Evolutionary conservation across 768 basidiomycete species (phyloP), one percentile per base, ranked within the genome.

Genomic region (Podaxis pistillaris): DNA sequence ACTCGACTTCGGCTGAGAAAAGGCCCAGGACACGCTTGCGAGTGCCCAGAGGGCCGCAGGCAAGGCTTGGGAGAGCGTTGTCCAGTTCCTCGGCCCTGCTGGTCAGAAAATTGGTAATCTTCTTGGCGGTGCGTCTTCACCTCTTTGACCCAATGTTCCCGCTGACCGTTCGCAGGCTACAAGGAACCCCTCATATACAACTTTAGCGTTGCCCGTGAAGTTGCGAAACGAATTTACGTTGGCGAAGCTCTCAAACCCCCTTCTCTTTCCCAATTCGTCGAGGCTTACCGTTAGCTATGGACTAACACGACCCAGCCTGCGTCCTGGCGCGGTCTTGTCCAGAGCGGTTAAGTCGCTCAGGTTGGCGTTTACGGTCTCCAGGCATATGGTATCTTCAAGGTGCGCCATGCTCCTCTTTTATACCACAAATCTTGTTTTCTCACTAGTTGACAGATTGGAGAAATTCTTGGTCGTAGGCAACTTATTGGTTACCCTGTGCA

Each of bases 321-420:
- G 24, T 91, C 87, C 74, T 87, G 88, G 85, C 81, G 86, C 12
- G 78, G 83, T 62, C 71, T 87, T 13, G 69, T 84, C 12, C 73
- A 78, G 68, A 86, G 78, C 52, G 92, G 93, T 6, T 86, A 92
- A 68, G 83, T 86, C 75, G 81, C 81, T 8, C 81, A 82, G 67
- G 79, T 93, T 26, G 86, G 86, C 9, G 72, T 93, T 17, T 93
- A 94, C 71, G 92, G 85, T 7, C 70, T 93, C 24, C 93, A 96
- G 76, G 94, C 92, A 36, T 96, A 95, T 72, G 88, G 89, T 15
- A 89, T 96, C 68, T 96, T 91, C 82, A 91, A 91, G 81, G 91
- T 89, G 64, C 37, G 84, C 73, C 37, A 0, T 49, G 15, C 19
- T 28, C 13, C 36, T 58, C 24, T 30, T 51, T 24, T 26, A 8